Evolutionary conservation across 208 protist species (phyloP).

Genomic region (Trypanosoma avium): DNA sequence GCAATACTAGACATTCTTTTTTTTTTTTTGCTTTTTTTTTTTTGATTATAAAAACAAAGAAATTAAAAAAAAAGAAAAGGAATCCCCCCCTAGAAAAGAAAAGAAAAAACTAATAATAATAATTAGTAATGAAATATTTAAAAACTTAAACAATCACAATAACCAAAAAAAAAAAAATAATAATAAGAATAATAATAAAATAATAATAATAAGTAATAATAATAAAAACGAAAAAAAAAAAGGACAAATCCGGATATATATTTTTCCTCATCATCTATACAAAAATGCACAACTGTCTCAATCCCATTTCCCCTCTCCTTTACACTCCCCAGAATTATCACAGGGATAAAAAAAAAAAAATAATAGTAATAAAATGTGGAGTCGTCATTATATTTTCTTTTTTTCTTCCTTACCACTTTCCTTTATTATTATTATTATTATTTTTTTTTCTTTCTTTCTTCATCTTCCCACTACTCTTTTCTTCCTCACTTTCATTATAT

Average conservation of each 20-base stretch:
- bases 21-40: slow-evolving; percentile 1
- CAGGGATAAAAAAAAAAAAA: not conserved
- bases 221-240: slow-evolving; percentile 4
- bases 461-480: no score
- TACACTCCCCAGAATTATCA: not conserved
- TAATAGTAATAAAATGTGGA: not conserved
- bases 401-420: slow-evolving; percentile 1
- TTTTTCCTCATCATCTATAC: not conserved
- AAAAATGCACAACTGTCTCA: no score
- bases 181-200: slow-evolving; percentile 14
- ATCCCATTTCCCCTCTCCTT: no score
- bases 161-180: not conserved
- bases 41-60: not conserved
- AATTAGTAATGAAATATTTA: no score
- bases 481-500: no score
- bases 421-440: no score
- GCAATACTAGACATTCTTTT: slow-evolving; percentile 23
- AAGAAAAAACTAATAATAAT: no score
- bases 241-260: slow-evolving; percentile 1
- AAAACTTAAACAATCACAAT: not conserved
- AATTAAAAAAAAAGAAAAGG: no score
- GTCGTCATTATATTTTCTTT: not conserved
- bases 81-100: no score
- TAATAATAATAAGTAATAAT: not conserved
- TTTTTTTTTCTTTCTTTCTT: no score